Conservation (phyloP, 2,329 filamentous ascomycete genomes). For the Aspergillus bombycis region DNA sequence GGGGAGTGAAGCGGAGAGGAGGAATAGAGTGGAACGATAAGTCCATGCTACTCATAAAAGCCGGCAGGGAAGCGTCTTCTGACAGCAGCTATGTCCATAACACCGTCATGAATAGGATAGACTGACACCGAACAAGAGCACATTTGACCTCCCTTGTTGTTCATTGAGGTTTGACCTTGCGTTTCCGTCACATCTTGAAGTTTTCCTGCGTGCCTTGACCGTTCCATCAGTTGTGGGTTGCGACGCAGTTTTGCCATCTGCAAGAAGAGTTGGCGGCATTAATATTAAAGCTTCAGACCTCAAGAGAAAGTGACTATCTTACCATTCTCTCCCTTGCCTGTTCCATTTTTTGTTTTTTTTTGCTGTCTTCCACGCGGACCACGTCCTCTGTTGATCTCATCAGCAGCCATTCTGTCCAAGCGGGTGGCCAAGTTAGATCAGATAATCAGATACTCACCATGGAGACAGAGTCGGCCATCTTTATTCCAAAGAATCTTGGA, state of each 20-base stretch:
- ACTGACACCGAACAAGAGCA: background rate
- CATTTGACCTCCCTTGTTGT: background rate
- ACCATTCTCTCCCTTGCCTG: background rate
- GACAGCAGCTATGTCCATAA: background rate
- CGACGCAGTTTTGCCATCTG: background rate
- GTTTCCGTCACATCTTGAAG: background rate
- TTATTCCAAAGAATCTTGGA: background rate
- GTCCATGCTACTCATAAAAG: background rate
- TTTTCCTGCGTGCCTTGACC: background rate
- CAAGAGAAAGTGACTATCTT: background rate
- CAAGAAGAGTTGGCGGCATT: background rate
- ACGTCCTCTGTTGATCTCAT: background rate
- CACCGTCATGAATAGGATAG: background rate
- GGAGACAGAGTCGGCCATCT: background rate
- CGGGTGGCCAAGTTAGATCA: background rate
- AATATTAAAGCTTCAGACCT: background rate
- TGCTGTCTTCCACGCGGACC: background rate
- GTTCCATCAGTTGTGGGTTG: background rate
- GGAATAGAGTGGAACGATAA: background rate
- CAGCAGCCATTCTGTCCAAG: background rate
- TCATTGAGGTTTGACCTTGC: background rate
- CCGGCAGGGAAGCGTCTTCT: fast-evolving
- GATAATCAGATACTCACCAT: background rate
- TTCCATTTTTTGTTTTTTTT: background rate
- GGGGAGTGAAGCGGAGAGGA: fast-evolving